Base-by-base conservation (phyloP, 2,329 filamentous ascomycete species). In the Epichloe baconii region DNA sequence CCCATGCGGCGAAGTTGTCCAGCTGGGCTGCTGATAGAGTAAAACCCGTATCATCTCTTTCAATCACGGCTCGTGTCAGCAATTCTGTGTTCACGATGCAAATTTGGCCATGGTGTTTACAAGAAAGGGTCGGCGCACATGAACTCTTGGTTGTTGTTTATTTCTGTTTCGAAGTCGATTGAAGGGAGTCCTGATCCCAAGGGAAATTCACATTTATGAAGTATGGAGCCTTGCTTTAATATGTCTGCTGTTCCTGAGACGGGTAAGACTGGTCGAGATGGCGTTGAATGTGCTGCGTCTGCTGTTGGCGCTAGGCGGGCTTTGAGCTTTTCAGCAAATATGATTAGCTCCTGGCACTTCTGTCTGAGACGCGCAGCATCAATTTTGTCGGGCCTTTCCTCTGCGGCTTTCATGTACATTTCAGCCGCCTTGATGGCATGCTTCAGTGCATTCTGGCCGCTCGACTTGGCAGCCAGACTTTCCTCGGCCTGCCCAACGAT, bases 131-230 rank as follows among this genome's bases (percentile, higher is more conserved):
- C 14, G 23, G 34, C 49, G 35, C 48, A 50, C 45, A 45, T 46
- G 4, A 52, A 40, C 14, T 8, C 19, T 5, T n/a, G 35, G 42
- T 14, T 40, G 10, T 35, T 34, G 14, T 26, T 23, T n/a, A 8
- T 7, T 38, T 26, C 37, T 21, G 35, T 19, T 23, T 73, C 66
- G 58, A 96, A 95, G 34, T 85, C 79, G 4, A 74, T 65, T 0
- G 76, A 64, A 3, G 66, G 1, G 87, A 84, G 31, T 80, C 72
- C 2, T 67, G 67, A n/a, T 77, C 77, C 93, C 93, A 98, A 0
- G 86, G 86, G 88, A 58, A 95, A 97, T 19, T 85, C 75, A 60
- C 82, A 85, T 0, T 85, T 88, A 62, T 95, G 88, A 19, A 98
- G 74, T 51, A 81, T 84, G 4, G 90, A 93, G 3, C 84, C 82